Base-by-base conservation (phyloP, 208 protist species). In the Trypanosoma avium region DNA sequence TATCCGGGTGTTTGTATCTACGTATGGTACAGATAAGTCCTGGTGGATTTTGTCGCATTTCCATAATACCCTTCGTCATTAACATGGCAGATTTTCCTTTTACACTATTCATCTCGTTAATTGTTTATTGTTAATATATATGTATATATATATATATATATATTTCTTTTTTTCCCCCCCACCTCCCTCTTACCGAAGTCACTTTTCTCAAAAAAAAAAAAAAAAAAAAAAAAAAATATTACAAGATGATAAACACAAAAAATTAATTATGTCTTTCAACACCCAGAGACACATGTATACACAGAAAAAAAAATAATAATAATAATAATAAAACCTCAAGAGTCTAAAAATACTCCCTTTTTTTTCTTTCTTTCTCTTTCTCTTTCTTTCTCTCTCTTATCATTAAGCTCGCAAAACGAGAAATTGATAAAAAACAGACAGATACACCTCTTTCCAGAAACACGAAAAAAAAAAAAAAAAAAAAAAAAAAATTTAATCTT, bases 21-120 rank as follows among this genome's bases (percentile, higher is more conserved):
- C 84, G 70, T 3, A 94, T 77, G 53, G 70, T 88, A 68, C 77
- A 83, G 35, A 89, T 77, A 35, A 92, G 77, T 0, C 81, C 64
- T 0, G 85, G 81, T 1, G 88, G 88, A 60, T 89, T 82, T 30
- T 58, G 76, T n/a, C 85, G 79, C 17, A 92, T 22, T 50, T 94
- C 84, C 79, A 94, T 84, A 63, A 94, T 87, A 60, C 88, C 88
- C 62, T 83, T 90, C 7, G 81, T 88, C 83, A 91, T 89, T 27
- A 87, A 67, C 82, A 89, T 85, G 24, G 81, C 84, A 36, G 80
- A 76, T 69, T 84, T 86, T 5, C 73, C 43, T 65, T 84, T 87
- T 2, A 91, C 67, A 17, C 60, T 67, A 55, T 82, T 70, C 84
- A 90, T 90, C 5, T 32, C 7, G 13, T 4, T 53, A 27, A 26